phyloP scores from a whole-genome alignment of 148 eudicot genomes.

The Camellia lanceoleosa region DNA sequence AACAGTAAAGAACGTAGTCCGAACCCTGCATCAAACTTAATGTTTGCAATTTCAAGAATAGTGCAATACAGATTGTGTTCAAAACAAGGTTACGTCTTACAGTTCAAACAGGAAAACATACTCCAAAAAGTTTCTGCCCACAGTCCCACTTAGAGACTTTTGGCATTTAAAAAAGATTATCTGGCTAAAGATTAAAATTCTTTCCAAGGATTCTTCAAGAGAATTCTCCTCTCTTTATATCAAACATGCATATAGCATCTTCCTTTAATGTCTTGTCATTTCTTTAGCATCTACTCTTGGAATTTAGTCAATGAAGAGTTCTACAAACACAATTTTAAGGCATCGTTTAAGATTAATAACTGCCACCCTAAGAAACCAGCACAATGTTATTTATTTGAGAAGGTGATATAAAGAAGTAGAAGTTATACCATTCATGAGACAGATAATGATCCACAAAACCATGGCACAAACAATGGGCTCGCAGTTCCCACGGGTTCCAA shows the following conservation, averaged over 20 bases:
- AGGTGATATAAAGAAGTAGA: conserved; percentile 18
- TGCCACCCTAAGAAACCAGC: background rate
- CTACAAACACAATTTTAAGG: background rate
- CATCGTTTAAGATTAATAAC: background rate
- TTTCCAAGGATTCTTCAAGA: background rate
- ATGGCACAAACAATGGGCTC: conserved; percentile 92
- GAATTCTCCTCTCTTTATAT: background rate
- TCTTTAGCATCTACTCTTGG: background rate
- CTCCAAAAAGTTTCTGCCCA: background rate
- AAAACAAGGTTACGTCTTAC: background rate
- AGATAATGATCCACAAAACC: conserved; percentile 83
- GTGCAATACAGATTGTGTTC: background rate
- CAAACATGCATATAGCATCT: background rate
- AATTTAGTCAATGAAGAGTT: background rate
- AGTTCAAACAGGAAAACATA: background rate
- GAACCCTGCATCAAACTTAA: background rate
- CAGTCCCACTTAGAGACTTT: background rate
- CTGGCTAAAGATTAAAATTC: background rate
- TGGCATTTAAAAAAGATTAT: background rate
- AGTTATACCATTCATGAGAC: conserved; percentile 73
- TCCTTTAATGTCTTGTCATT: background rate
- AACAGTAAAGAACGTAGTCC: background rate
- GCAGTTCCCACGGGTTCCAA: conserved; percentile 99
- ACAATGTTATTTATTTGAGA: background rate
- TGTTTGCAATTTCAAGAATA: background rate